Base-by-base conservation (phyloP, 805 yeast genomes). In the Kurtzmaniella cleridarum region DNA sequence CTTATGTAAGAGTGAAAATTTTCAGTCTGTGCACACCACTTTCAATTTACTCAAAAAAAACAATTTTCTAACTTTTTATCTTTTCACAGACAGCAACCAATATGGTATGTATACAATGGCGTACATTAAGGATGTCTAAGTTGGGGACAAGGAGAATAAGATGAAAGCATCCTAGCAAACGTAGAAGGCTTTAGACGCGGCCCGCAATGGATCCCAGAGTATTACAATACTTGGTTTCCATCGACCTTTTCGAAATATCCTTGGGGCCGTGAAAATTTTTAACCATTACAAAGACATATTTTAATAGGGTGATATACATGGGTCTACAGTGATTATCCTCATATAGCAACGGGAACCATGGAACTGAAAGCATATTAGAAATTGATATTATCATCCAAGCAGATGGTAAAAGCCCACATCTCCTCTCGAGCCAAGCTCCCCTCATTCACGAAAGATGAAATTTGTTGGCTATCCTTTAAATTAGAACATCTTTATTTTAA, bases 21-120 rank as follows among this genome's bases (percentile, higher is more conserved):
- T 36, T 36, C 39, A 36, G 26, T 36, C 39, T 36, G 39, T 36
- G 39, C 39, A 36, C 39, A 29, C 39, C 39, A 11, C 24, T 10
- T 24, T 14, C 14, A 24, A 18, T n/a, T 27, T 20, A 28, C 34
- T 36, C 14, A 20, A 36, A 23, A 17, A 20, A 35, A 36, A 30
- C 34, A 29, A 29, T 36, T 36, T 36, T 36, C 39, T 20, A 36
- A 26, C n/a, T 36, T 30, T 13, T 30, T 29, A 30, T 18, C 23
- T 14, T 13, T n/a, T 16, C 18, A 29, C 10, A 34, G 31, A 34
- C 17, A 36, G 29, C 39, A 36, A 33, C 29, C 39, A 36, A 36
- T 20, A 36, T 36, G 39, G 39, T 36, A 36, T 36, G 39, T 36
- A 36, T 11, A 26, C 14, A 36, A 32, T 18, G 29, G 34, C 29